phyloP scores from a whole-genome alignment of 805 yeast species.

The Myxozyma geophila region DNA sequence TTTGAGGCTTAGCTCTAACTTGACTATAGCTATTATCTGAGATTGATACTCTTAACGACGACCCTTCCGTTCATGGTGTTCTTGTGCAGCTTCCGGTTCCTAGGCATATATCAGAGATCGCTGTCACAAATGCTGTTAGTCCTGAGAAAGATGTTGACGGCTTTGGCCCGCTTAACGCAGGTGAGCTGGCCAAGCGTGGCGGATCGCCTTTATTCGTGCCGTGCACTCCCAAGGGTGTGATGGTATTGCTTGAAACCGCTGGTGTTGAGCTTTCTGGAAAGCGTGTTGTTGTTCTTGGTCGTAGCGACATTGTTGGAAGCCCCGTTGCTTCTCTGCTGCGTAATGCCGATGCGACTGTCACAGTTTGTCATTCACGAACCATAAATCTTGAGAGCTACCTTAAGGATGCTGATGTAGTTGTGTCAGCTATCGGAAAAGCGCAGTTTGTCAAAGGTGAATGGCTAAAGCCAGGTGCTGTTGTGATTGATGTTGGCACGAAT shows the following conservation, averaged over 20 bases:
- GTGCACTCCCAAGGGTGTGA: slow-evolving; percentile 93
- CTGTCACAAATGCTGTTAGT: slow-evolving; percentile 75
- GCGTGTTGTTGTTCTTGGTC: slow-evolving; percentile 87
- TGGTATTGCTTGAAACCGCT: slow-evolving; percentile 73
- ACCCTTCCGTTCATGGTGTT: slow-evolving; percentile 82
- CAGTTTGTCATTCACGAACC: slow-evolving; percentile 80
- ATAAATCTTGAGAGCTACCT: slow-evolving; percentile 61
- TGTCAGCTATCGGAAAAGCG: slow-evolving; percentile 93
- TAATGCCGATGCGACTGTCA: slow-evolving; percentile 80
- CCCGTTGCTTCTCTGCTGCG: slow-evolving; percentile 87
- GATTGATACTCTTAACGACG: slow-evolving; percentile 69
- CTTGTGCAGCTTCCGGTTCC: slow-evolving; percentile 93
- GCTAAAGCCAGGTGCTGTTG: slow-evolving; percentile 82
- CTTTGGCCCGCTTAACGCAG: slow-evolving; percentile 84
- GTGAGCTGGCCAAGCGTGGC: slow-evolving; percentile 85
- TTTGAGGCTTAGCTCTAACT: neutral
- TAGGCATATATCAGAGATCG: slow-evolving; percentile 71
- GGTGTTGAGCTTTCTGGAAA: slow-evolving; percentile 74
- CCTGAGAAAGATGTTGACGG: slow-evolving; percentile 94
- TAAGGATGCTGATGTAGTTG: slow-evolving; percentile 77
- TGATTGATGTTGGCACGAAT: slow-evolving; percentile 94
- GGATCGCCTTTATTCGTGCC: slow-evolving; percentile 85
- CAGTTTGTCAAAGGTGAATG: slow-evolving; percentile 83
- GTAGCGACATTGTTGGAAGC: slow-evolving; percentile 94
- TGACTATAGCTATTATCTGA: slow-evolving; percentile 51